phyloP scores from a whole-genome alignment of 768 basidiomycete genomes.

The Tylopilus plumbeoviolaceoides region DNA sequence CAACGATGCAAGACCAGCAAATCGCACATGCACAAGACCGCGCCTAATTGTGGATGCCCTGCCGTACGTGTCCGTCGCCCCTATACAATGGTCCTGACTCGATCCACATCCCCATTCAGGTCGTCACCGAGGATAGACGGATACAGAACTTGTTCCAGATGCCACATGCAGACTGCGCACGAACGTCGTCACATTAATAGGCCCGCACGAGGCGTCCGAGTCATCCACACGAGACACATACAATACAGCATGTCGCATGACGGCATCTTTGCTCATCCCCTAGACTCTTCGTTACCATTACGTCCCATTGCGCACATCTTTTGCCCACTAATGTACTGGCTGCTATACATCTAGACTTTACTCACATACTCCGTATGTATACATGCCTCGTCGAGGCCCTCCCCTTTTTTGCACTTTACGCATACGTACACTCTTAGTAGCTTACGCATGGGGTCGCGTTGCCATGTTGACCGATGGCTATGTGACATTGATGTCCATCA shows the following conservation, averaged over 20 bases:
- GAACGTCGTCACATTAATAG: slow-evolving; percentile 12
- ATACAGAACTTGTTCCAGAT: slow-evolving; percentile 36
- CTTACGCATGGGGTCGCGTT: slow-evolving; percentile 19
- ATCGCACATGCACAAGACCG: slow-evolving; percentile 34
- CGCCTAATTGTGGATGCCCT: slow-evolving; percentile 31
- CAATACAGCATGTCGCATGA: background rate
- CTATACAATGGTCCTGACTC: slow-evolving; percentile 1
- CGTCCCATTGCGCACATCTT: slow-evolving; percentile 4
- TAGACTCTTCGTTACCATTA: slow-evolving; percentile 15
- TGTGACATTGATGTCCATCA: background rate
- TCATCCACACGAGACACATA: background rate
- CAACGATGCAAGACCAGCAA: slow-evolving; percentile 32
- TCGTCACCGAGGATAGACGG: slow-evolving; percentile 34
- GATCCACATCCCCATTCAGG: slow-evolving; percentile 14
- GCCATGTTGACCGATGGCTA: slow-evolving; percentile 23
- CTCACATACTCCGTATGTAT: slow-evolving; percentile 16
- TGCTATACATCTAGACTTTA: slow-evolving; percentile 2
- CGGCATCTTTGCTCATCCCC: background rate
- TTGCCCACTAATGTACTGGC: slow-evolving; percentile 14
- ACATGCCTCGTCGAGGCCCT: background rate
- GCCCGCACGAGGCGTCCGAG: slow-evolving; percentile 1
- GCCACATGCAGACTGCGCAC: slow-evolving; percentile 31
- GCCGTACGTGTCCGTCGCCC: slow-evolving; percentile 20
- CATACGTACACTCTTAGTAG: background rate
- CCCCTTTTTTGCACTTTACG: background rate